These are phyloP conservation scores for Arabis hirsuta DNA, from an alignment of 345 rosid genomes.

Conservation along the genomic window DNA sequence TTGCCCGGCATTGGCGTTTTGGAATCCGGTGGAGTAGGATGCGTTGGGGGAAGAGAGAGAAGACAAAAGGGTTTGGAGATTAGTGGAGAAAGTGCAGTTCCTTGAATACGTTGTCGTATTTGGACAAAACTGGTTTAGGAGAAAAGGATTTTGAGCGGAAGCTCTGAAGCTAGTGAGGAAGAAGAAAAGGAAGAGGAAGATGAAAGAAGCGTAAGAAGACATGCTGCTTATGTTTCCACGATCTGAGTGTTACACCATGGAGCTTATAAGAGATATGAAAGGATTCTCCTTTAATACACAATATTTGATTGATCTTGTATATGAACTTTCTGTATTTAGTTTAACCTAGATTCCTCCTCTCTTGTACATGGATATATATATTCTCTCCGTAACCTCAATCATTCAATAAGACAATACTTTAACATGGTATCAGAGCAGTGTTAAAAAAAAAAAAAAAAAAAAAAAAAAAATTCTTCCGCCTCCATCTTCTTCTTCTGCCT, in stretches of 20 bases:
- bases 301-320: too few species aligned
- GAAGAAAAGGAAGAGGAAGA: slow-evolving; percentile 14
- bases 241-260: neutral
- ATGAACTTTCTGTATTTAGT: too few species aligned
- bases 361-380: too few species aligned
- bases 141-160: slow-evolving; percentile 26
- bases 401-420: too few species aligned
- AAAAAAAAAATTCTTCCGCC: too few species aligned
- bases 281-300: too few species aligned
- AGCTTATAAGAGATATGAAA: neutral
- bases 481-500: too few species aligned
- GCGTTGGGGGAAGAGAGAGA: slow-evolving; percentile 17
- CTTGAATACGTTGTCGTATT: neutral
- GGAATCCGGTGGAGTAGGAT: slow-evolving; percentile 43
- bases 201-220: slow-evolving; percentile 12
- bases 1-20: slow-evolving; percentile 32
- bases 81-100: slow-evolving; percentile 27
- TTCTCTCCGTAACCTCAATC: too few species aligned
- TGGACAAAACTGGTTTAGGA: neutral
- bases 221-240: neutral
- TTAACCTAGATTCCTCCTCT: too few species aligned
- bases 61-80: slow-evolving; percentile 23
- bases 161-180: slow-evolving; percentile 27
- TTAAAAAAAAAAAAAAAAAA: too few species aligned
- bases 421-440: too few species aligned